Percentiles rank a stretch among this genome's conserved stretches.
Conservation (phyloP, 305 asterid species). For the Plantago rigida region DNA sequence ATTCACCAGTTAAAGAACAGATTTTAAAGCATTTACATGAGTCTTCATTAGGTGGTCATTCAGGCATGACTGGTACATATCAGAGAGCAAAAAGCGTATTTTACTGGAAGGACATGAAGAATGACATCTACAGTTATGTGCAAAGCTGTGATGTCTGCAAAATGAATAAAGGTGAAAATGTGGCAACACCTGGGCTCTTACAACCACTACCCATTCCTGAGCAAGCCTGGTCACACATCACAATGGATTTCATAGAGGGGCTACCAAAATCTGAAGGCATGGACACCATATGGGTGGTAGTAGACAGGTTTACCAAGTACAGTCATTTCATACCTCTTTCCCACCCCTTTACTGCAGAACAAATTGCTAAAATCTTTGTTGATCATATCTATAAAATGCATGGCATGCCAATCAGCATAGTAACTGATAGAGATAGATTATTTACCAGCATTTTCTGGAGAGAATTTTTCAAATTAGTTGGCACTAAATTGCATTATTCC, state of each 20-base stretch:
- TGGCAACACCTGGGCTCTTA: too few species aligned
- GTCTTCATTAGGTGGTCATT: slow-evolving; percentile 5
- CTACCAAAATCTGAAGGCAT: too few species aligned
- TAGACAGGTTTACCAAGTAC: too few species aligned
- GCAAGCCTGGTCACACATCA: too few species aligned
- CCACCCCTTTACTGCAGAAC: neutral
- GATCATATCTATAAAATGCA: neutral
- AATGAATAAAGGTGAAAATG: neutral
- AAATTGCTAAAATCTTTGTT: neutral
- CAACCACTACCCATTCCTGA: too few species aligned
- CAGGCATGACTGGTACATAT: neutral
- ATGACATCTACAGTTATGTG: neutral
- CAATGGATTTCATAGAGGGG: too few species aligned
- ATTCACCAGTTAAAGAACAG: neutral
- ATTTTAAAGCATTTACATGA: neutral
- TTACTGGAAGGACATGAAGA: neutral
- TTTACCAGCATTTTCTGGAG: too few species aligned
- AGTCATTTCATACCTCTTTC: neutral
- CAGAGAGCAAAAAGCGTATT: neutral
- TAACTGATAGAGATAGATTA: too few species aligned
- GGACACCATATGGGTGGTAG: too few species aligned
- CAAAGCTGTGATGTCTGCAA: neutral
- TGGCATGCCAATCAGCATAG: too few species aligned
- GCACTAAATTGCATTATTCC: too few species aligned
- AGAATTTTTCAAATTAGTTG: too few species aligned